These are phyloP conservation scores for Mycena latifolia DNA, from an alignment of 768 basidiomycete genomes.

Conservation along the genomic window DNA sequence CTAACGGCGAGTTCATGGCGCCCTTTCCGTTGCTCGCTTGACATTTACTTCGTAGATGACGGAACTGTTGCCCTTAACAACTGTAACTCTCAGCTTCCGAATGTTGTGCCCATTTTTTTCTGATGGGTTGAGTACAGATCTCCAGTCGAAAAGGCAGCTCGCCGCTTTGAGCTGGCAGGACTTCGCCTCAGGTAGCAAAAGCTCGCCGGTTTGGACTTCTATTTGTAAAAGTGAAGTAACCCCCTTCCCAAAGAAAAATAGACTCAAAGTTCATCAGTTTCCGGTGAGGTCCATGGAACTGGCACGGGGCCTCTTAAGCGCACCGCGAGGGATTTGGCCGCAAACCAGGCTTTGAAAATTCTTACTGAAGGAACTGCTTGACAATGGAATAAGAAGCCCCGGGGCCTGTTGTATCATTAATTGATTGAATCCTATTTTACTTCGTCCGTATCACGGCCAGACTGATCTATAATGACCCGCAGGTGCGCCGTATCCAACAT, in stretches of 20 bases:
- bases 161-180: constrained; percentile 69
- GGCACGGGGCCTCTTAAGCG: constrained; percentile 67
- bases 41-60: constrained; percentile 15
- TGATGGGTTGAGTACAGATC: constrained; percentile 52
- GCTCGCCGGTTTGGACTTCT: constrained; percentile 54
- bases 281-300: constrained; percentile 59
- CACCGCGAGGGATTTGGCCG: constrained; percentile 60
- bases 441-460: constrained; percentile 23
- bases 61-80: constrained; percentile 53
- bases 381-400: constrained; percentile 8
- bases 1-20: constrained; percentile 20
- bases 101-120: constrained; percentile 2
- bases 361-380: constrained; percentile 41
- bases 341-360: constrained; percentile 57
- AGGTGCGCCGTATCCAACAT: constrained; percentile 19
- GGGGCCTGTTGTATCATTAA: constrained; percentile 25
- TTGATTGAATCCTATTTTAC: constrained; percentile 25
- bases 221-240: constrained; percentile 67
- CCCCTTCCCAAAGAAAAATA: constrained; percentile 9
- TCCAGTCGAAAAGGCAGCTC: constrained; percentile 60
- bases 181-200: constrained; percentile 54
- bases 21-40: background rate
- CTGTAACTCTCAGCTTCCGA: constrained; percentile 43
- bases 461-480: constrained; percentile 28
- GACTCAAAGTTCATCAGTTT: constrained; percentile 52